A percentile compares a stretch with the other conserved stretches of the same genome.
Conservation (phyloP, 257 asterid species). For the Fraxinus americana region DNA sequence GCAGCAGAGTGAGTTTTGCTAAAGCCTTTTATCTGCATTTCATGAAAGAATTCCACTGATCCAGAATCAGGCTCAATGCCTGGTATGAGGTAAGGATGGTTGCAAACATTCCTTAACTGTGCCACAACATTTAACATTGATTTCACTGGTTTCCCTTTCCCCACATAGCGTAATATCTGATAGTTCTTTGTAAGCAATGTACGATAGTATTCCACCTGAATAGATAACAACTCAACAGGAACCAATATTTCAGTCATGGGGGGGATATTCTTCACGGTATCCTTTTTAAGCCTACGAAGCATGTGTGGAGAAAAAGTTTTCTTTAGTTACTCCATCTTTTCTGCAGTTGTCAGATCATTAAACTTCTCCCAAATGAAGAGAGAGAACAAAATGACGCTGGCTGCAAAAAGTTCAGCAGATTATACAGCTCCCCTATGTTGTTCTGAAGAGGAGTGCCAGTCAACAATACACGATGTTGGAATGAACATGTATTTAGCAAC, state of each 20-base stretch:
- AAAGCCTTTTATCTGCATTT: constrained; percentile 98
- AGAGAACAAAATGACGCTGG: constrained; percentile 89
- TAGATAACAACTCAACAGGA: constrained; percentile 91
- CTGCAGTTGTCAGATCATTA: constrained; percentile 85
- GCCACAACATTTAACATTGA: constrained; percentile 94
- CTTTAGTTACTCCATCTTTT: constrained; percentile 93
- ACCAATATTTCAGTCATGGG: constrained; percentile 95
- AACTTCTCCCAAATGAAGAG: constrained; percentile 80
- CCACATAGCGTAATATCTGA: constrained; percentile 85
- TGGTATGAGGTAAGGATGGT: constrained; percentile 95
- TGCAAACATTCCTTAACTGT: constrained; percentile 95
- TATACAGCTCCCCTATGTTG: constrained; percentile 96
- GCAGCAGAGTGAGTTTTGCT: constrained; percentile 85
- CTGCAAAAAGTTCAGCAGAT: constrained; percentile 86
- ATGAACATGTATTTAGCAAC: constrained; percentile 79
- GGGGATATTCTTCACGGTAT: constrained; percentile 93
- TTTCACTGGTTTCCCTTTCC: constrained; percentile 85
- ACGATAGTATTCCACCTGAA: constrained; percentile 96
- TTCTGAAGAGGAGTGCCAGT: constrained; percentile 99
- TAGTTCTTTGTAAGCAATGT: constrained; percentile 97
- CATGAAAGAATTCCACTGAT: constrained; percentile 85
- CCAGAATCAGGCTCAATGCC: constrained; percentile 97
- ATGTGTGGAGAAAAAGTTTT: constrained; percentile 95
- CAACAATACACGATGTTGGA: constrained; percentile 86
- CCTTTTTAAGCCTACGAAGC: constrained; percentile 93